Evolutionary conservation across 164 flowering plant species (phyloP), one percentile per base, ranked within the genome.

Genomic region (Amborella trichopoda): DNA sequence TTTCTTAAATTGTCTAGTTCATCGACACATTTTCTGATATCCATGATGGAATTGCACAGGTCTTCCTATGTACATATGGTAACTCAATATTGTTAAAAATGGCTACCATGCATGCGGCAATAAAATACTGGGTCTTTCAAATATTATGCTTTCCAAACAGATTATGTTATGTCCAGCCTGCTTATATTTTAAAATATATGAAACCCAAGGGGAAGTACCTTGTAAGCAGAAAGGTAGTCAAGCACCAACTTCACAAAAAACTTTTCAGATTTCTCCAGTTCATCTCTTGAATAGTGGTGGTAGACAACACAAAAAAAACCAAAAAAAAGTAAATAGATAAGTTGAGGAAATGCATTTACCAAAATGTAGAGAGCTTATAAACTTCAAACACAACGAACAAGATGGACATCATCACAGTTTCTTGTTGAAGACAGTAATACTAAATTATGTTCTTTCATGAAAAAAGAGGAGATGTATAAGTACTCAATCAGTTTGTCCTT

Each of bases 401-500:
- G 23, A 24, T 19, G 4, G 28, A 38, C 18, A 30, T 8, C 0
- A 30, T 9, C 14, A 30, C 34, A 30, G 0, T 0, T 8, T 8
- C 14, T 8, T 30, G 34, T 8, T 30, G 14, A 30, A 32, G n/a
- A 32, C 13, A 10, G 11, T 10, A 32, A 32, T 10, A n/a, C 11
- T n/a, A 32, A 10, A n/a, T 10, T 32, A 32, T 32, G n/a, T 32
- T 32, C 36, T 32, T 32, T 10, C 36, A 10, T 11, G 36, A 32
- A 32, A 32, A 11, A 10, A 11, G 13, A 32, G 1, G n/a, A 32
- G n/a, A 32, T 1, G 40, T 32, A 37, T 37, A 14, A 18, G 6
- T 74, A 91, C 99, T 55, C 73, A 63, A 69, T 64, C 54, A 75
- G 74, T 58, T 77, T 82, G 51, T 78, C 87, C 58, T 73, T 82